Evolutionary conservation across 805 yeast species (phyloP), one percentile per base, ranked within the genome.

Genomic region (Helenozyma baotianmanensis): DNA sequence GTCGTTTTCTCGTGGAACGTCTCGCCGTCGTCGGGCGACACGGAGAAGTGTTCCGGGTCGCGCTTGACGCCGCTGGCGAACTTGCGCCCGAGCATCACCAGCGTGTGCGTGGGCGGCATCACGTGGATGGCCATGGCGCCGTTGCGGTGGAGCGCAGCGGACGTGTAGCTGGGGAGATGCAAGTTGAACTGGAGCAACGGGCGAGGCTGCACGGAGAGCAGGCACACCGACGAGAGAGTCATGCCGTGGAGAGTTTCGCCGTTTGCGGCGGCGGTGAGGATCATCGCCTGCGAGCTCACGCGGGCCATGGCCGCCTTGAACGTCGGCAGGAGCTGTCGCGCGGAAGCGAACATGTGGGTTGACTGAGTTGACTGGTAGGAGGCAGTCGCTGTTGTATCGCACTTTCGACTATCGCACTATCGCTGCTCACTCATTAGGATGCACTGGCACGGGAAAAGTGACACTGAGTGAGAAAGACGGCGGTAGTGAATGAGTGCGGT

Each of bases 131-230:
- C 95, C 51, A 87, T 71, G 9, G 66, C 58, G 22, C 56, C 48
- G 31, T 67, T 66, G n/a, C 66, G 60, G 48, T 83, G 86, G 17
- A 90, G 60, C 9, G 75, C 62, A 6, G 65, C 62, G 0, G 95
- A 80, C 0, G 97, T 89, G 21, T 80, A 70, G 4, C 96, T 85
- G 0, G 97, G 97, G 10, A 79, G 62, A 56, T 85, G 95, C 23
- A 90, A 63, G 54, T 90, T 90, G 64, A 90, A 89, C 48, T 86
- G 92, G 1, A 90, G 50, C 33, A 89, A 58, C 1, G 96, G 94
- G 10, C 67, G 68, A 0, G 96, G 96, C 29, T 71, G 66, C 18
- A 88, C 73, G 1, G 95, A 79, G 10, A 90, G 61, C 1, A 97
- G 88, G 9, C 86, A 76, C 27, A 88, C 85, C 1, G 96, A 86